These are phyloP conservation scores for Leishmania gerbilli DNA, from an alignment of 208 protist genomes.

Conservation along the genomic window DNA sequence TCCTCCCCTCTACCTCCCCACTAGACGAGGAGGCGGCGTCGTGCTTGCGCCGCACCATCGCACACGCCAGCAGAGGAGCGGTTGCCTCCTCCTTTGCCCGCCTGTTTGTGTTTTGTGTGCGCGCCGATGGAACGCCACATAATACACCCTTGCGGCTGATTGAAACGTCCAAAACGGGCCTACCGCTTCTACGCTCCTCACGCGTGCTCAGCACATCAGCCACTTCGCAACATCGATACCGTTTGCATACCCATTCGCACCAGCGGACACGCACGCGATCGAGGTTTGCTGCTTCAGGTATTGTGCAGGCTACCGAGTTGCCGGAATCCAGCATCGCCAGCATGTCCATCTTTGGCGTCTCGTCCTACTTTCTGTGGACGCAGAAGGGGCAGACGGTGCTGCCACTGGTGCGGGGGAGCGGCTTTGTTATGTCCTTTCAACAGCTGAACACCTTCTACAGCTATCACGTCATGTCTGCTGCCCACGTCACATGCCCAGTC, in stretches of 20 bases:
- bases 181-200: not conserved
- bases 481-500: constrained; percentile 83
- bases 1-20: not conserved
- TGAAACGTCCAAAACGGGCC: not conserved
- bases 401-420: constrained; percentile 83
- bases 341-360: constrained; percentile 81
- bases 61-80: not conserved
- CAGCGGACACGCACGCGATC: not conserved
- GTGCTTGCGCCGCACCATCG: not conserved
- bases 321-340: not conserved
- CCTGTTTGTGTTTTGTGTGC: not conserved
- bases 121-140: not conserved
- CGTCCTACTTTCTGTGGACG: constrained; percentile 90
- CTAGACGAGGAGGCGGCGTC: not conserved
- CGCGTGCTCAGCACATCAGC: not conserved
- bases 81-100: not conserved
- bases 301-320: not conserved
- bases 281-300: not conserved
- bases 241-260: no score
- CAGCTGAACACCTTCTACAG: constrained; percentile 75
- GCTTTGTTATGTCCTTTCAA: constrained; percentile 74
- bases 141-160: not conserved
- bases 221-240: not conserved
- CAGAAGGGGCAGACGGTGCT: constrained; percentile 86
- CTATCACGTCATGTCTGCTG: constrained; percentile 83